Percentiles rank a stretch among this genome's conserved stretches.
These are phyloP conservation scores for Ramalina peruviana DNA, from an alignment of 495 filamentous ascomycete genomes.

Conservation along the genomic window DNA sequence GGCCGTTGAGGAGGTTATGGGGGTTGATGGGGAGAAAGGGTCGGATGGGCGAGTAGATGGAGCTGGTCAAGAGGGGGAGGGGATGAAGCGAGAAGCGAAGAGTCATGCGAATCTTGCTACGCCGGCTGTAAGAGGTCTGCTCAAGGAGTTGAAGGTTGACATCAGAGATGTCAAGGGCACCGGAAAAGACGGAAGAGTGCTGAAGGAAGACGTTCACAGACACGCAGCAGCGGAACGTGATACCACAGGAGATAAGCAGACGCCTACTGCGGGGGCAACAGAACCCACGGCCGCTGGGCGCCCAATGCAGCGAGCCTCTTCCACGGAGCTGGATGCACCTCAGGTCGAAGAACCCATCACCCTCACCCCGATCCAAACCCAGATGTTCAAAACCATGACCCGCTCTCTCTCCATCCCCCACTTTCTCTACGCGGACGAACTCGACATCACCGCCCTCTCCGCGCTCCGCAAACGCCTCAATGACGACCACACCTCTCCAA, in stretches of 20 bases:
- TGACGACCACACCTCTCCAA: background rate
- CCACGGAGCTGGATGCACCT: slow-evolving; percentile 16
- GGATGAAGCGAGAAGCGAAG: too few relatives aligned
- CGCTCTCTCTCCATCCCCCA: slow-evolving; percentile 79
- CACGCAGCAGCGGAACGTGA: slow-evolving; percentile 33
- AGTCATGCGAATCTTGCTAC: slow-evolving; percentile 69
- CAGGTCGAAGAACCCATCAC: slow-evolving; percentile 52
- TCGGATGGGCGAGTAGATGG: background rate
- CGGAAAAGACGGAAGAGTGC: slow-evolving; percentile 80
- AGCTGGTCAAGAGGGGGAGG: background rate
- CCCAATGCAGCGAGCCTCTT: slow-evolving; percentile 1
- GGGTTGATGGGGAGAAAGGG: background rate
- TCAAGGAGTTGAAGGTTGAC: slow-evolving; percentile 60
- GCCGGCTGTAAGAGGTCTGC: slow-evolving; percentile 80
- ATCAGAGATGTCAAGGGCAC: slow-evolving; percentile 70
- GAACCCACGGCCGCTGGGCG: background rate
- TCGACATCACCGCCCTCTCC: slow-evolving; percentile 60
- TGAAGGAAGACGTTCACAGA: slow-evolving; percentile 86
- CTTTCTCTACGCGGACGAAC: slow-evolving; percentile 80
- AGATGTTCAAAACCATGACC: slow-evolving; percentile 99
- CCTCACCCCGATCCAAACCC: slow-evolving; percentile 65
- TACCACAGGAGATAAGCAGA: background rate
- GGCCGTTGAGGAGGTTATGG: slow-evolving; percentile 8
- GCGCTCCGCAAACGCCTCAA: slow-evolving; percentile 59
- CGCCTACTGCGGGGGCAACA: background rate